These are phyloP conservation scores for Leccinum boreale DNA, from an alignment of 768 basidiomycete genomes.

Conservation along the genomic window DNA sequence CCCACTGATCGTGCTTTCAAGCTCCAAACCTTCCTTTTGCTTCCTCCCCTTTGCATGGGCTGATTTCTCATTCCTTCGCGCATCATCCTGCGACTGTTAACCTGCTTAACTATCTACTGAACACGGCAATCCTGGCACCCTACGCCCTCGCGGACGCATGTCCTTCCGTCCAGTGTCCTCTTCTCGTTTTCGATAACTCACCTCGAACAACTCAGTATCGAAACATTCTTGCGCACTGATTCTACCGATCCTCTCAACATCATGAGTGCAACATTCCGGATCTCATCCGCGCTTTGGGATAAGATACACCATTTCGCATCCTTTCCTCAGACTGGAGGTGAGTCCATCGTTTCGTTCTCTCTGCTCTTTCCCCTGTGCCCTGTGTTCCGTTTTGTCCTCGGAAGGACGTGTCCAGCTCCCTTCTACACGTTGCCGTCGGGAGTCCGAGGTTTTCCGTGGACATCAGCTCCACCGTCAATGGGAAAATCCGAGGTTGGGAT, in stretches of 20 bases:
- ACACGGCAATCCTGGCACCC: conserved; percentile 19
- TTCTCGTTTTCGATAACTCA: conserved; percentile 10
- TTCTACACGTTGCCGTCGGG: neutral
- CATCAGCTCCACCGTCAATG: neutral
- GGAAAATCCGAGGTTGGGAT: neutral
- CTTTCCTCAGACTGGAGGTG: conserved; percentile 90
- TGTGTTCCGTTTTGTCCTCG: neutral
- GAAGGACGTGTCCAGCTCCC: neutral
- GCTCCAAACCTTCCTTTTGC: neutral
- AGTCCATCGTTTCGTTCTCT: conserved; percentile 21
- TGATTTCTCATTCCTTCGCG: conserved; percentile 4
- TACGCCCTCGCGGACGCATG: conserved; percentile 23
- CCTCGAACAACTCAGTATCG: neutral
- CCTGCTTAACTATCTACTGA: neutral
- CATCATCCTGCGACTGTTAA: neutral
- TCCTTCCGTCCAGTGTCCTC: conserved; percentile 1
- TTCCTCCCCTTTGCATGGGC: conserved; percentile 13
- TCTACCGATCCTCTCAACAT: neutral
- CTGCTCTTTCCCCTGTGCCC: neutral
- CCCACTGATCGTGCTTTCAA: neutral
- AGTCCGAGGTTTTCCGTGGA: neutral
- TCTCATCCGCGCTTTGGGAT: conserved; percentile 80
- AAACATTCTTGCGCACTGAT: conserved; percentile 1
- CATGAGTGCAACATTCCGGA: conserved; percentile 57
- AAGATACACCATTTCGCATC: conserved; percentile 88